Conservation (phyloP, 345 rosid genomes). For the Euphorbia peplus region DNA sequence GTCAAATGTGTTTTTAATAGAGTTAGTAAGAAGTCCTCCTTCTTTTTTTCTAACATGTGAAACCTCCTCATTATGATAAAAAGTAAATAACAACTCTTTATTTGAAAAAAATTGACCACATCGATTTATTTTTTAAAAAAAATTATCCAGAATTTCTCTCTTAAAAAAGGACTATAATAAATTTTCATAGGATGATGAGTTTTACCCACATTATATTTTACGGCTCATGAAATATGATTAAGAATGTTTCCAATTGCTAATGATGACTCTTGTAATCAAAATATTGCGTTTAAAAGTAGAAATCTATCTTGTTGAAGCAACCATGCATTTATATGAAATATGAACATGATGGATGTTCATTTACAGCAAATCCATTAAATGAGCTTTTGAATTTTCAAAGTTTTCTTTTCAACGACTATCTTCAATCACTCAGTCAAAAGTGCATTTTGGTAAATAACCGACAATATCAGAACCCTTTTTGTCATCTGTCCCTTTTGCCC, state of each 20-base stretch:
- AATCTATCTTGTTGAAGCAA: neutral
- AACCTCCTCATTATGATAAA: no score
- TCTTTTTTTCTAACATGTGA: no score
- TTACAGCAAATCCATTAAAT: constrained; percentile 5
- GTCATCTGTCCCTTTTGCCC: constrained; percentile 40
- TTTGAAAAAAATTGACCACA: no score
- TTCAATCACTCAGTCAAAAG: constrained; percentile 44
- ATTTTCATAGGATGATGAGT: no score
- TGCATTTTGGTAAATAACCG: constrained; percentile 39
- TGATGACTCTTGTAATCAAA: constrained; percentile 5
- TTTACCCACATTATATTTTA: constrained; percentile 19
- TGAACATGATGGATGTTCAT: no score
- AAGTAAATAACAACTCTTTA: no score
- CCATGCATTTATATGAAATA: neutral
- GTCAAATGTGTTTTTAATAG: no score
- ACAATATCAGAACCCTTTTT: constrained; percentile 53
- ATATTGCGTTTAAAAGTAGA: neutral
- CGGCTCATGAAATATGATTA: constrained; percentile 10
- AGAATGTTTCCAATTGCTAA: no score
- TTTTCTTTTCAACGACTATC: constrained; percentile 49
- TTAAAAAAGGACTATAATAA: no score
- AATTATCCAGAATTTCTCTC: no score
- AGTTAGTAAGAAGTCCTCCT: no score
- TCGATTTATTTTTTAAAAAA: no score
- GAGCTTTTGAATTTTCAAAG: constrained; percentile 13